Evolutionary conservation across 257 asterid species (phyloP), one percentile per base, ranked within the genome.

Genomic region (Salvia splendens): DNA sequence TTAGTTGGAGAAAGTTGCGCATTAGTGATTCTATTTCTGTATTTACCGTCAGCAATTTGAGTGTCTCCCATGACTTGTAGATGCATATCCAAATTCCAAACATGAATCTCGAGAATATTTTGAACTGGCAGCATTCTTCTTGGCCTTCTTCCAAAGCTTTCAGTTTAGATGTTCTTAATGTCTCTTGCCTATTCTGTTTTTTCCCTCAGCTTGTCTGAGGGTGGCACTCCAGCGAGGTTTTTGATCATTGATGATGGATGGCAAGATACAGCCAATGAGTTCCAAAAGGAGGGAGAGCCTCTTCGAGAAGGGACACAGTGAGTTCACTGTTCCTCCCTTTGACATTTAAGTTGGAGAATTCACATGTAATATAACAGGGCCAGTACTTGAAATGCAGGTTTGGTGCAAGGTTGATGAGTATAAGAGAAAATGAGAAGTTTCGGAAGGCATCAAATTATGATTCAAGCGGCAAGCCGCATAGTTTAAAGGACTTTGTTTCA

Each of bases 371-470:
- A 38, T 46, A 53, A 43, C 45, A 32, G 9, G 10, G 41, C 36
- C 66, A 64, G 56, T 40, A 28, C 16, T 49, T 12, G 40, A 75
- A 59, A 64, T 65, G 71, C 86, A 85, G 91, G 79, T 85, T 83
- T 20, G 91, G 84, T 3, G 86, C 78, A 24, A 70, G 91, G 73
- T 58, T 85, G 71, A 77, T 80, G 77, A 82, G 86, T 62, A 75
- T 85, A 52, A 74, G 54, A 73, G 91, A 85, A 73, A 83, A 85
- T 69, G 43, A 52, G n/a, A 86, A 86, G 51, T 86, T 86, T 50
- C 65, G 78, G 17, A 76, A 69, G 45, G 49, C 77, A 24, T 62
- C 33, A 17, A 64, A 77, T 61, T 81, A 74, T 15, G 65, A 67
- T 56, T 80, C 80, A 41, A 72, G 48, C 64, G 40, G 70, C 77